Evolutionary conservation across 1,139 yeast genomes (phyloP).

Genomic region (Candida sanyaensis): DNA sequence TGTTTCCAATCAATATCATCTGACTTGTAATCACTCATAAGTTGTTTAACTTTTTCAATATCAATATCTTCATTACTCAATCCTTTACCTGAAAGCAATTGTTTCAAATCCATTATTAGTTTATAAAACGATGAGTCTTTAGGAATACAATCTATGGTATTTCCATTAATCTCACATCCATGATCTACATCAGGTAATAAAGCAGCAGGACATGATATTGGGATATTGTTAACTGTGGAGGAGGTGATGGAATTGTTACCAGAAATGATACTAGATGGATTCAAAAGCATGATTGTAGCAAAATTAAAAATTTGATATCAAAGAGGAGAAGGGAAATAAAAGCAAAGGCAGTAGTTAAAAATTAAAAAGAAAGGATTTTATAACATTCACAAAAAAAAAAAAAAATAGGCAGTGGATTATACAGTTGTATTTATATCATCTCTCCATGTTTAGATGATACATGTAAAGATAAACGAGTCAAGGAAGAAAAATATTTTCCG

Average conservation of each 20-base stretch:
- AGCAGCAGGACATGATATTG: conserved; percentile 4
- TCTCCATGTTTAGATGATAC: background rate
- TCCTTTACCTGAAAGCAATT: conserved; percentile 36
- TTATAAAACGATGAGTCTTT: conserved; percentile 12
- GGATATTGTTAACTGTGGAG: background rate
- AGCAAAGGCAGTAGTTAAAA: background rate
- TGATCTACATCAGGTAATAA: conserved; percentile 11
- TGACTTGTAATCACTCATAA: conserved; percentile 53
- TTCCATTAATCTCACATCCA: conserved; percentile 14
- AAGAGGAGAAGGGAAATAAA: background rate
- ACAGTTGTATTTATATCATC: background rate
- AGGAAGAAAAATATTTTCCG: background rate
- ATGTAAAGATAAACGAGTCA: no score
- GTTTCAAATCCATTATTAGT: conserved; percentile 29
- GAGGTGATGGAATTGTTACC: background rate
- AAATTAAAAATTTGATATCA: background rate
- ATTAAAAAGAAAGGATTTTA: no score
- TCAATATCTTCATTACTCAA: conserved; percentile 56
- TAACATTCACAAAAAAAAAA: background rate
- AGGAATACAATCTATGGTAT: conserved; percentile 13
- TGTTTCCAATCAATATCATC: conserved; percentile 57
- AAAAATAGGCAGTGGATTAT: background rate
- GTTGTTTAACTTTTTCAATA: conserved; percentile 42
- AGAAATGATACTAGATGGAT: conserved; percentile 8
- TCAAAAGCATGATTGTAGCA: conserved; percentile 12